A percentile compares a stretch with the other conserved stretches of the same genome.
phyloP scores from a whole-genome alignment of 768 basidiomycete genomes.

The Termitomyces bulborhizus region DNA sequence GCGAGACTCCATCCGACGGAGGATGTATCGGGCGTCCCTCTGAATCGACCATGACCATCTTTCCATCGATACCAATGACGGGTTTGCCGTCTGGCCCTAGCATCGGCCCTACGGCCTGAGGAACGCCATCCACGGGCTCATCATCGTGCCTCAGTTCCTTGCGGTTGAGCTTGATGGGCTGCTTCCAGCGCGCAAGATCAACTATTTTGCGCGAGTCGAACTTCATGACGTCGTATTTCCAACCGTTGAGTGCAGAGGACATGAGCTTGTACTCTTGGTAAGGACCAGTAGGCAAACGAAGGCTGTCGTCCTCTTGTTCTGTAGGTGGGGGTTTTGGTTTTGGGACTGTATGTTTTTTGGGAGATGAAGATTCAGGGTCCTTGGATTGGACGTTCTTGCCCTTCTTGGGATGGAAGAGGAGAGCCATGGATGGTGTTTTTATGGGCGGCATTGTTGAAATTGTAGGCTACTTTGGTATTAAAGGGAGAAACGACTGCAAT shows the following conservation, averaged over 20 bases:
- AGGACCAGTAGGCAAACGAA: conserved; percentile 58
- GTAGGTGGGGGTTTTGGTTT: conserved; percentile 30
- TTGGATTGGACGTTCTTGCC: conserved; percentile 14
- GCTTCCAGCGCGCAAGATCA: conserved; percentile 62
- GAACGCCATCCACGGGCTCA: conserved; percentile 24
- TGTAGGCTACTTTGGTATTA: conserved; percentile 10
- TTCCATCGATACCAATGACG: conserved; percentile 71
- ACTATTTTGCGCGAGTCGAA: conserved; percentile 72
- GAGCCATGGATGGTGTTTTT: conserved; percentile 30
- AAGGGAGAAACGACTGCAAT: background rate
- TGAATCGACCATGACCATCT: conserved; percentile 74
- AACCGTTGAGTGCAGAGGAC: conserved; percentile 74
- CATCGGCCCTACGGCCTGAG: conserved; percentile 64
- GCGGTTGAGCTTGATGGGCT: conserved; percentile 82
- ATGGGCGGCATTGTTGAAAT: conserved; percentile 29
- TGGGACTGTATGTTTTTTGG: conserved; percentile 35
- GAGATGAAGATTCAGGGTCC: conserved; percentile 23
- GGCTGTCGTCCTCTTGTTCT: conserved; percentile 42
- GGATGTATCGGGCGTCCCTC: conserved; percentile 67
- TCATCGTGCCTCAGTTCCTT: conserved; percentile 67
- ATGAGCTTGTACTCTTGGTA: conserved; percentile 76
- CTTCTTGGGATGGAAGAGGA: conserved; percentile 70
- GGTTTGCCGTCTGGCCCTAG: conserved; percentile 80
- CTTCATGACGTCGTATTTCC: conserved; percentile 93
- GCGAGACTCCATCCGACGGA: conserved; percentile 19